Evolutionary conservation across 345 rosid species (phyloP), one percentile per base, ranked within the genome.

Genomic region (Eucalyptus decipiens): DNA sequence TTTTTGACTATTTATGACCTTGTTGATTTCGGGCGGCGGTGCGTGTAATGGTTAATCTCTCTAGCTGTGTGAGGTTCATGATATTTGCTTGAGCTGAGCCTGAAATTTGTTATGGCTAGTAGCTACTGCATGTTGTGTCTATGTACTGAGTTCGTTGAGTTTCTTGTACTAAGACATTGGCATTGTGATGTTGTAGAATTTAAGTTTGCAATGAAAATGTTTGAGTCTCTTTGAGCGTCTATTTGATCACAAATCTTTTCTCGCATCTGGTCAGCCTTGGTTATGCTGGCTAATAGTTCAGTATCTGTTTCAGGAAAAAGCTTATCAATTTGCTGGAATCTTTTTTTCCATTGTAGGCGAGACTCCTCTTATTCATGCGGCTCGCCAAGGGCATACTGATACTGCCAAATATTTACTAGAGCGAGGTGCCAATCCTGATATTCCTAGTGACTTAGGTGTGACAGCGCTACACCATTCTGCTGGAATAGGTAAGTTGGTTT

Each of bases 311-410:
- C 47, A 76, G 16, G 28, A 26, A 40, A 26, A 37, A 40, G 85
- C 47, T 40, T 40, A 40, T 76, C 47, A 76, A 34, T 72, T 72
- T 19, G 14, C 81, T 34, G 43, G 81, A 49, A 19, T 8, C 67
- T 52, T 54, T 86, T 54, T 65, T 85, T 88, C 86, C 87, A 50
- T 58, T 89, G 90, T 93, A 97, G 99, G 98, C 37, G 99, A 97
- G 81, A 97, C 99, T 93, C 96, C 99, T 67, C 97, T 97, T 88
- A 87, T 97, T 91, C 99, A 97, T 93, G 99, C 98, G 93, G 98
- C 98, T 45, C 94, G 98, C 67, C 98, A 94, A 93, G 99, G 99
- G 67, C 98, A 97, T 92, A 93, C 95, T 49, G 94, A 72, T 60
- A 95, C 98, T 45, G 94, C 95, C 26, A 96, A 94, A 90, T 97